Percentiles rank a stretch among this genome's conserved stretches.
phyloP scores from a whole-genome alignment of 192 early-diverging fungal species.

The Podila epigama region DNA sequence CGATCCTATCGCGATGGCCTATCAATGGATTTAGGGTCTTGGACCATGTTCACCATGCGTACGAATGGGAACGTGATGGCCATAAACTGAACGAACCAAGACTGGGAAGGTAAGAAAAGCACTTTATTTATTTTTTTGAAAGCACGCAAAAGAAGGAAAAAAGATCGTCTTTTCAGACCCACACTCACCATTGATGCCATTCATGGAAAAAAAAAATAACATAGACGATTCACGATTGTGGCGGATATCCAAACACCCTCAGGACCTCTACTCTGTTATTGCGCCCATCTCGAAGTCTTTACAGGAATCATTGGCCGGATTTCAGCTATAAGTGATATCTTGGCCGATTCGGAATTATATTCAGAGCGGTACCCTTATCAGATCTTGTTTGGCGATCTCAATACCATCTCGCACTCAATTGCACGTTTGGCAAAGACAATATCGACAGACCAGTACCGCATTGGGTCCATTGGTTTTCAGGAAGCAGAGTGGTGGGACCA shows the following conservation, averaged over 20 bases:
- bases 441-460: slow-evolving; percentile 69
- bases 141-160: too few species aligned
- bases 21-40: slow-evolving; percentile 65
- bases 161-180: too few species aligned
- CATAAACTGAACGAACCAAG: slow-evolving; percentile 68
- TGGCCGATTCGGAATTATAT: slow-evolving; percentile 62
- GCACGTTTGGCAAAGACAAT: slow-evolving; percentile 72
- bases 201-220: background rate
- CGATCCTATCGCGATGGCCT: slow-evolving; percentile 71
- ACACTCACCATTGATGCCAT: too few species aligned
- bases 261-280: slow-evolving; percentile 71
- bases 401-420: slow-evolving; percentile 81
- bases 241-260: slow-evolving; percentile 60
- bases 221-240: slow-evolving; percentile 67
- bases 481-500: slow-evolving; percentile 78
- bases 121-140: background rate
- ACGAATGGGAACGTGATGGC: slow-evolving; percentile 75
- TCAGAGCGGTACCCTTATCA: slow-evolving; percentile 64
- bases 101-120: slow-evolving; percentile 56
- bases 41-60: slow-evolving; percentile 72
- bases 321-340: slow-evolving; percentile 71
- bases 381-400: slow-evolving; percentile 77
- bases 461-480: slow-evolving; percentile 64
- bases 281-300: slow-evolving; percentile 80
- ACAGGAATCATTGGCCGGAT: slow-evolving; percentile 75